phyloP scores from a whole-genome alignment of 106 monocot genomes.

The Ottelia alismoides region DNA sequence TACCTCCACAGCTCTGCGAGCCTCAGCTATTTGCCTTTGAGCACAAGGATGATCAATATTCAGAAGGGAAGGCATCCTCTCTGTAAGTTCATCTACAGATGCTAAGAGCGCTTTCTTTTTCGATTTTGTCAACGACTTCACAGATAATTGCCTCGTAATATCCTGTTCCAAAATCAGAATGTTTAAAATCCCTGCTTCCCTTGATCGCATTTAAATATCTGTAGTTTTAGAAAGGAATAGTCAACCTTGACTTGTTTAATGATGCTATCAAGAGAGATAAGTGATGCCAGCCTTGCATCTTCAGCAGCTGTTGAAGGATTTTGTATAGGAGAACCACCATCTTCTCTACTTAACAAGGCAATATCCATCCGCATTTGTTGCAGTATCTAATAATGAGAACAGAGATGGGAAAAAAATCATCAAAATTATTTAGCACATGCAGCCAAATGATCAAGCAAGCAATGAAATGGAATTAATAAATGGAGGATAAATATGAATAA shows the following conservation, averaged over 20 bases:
- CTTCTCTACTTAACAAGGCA: slow-evolving; percentile 80
- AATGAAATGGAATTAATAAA: too few relatives aligned
- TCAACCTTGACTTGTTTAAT: slow-evolving; percentile 77
- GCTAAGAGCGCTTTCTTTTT: slow-evolving; percentile 72
- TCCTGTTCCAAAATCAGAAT: slow-evolving; percentile 33
- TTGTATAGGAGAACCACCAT: slow-evolving; percentile 89
- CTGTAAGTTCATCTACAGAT: slow-evolving; percentile 62
- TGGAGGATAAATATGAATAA: too few relatives aligned
- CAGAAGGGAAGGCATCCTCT: slow-evolving; percentile 83
- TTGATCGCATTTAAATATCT: too few relatives aligned
- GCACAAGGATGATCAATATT: slow-evolving; percentile 94
- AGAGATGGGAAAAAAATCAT: background rate
- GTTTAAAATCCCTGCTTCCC: too few relatives aligned
- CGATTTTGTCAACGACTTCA: slow-evolving; percentile 45
- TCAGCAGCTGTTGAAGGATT: slow-evolving; percentile 99
- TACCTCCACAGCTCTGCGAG: slow-evolving; percentile 72
- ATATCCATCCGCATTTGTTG: slow-evolving; percentile 89
- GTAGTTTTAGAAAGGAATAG: too few relatives aligned
- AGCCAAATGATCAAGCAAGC: too few relatives aligned
- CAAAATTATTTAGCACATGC: too few relatives aligned
- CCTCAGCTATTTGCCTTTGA: slow-evolving; percentile 67
- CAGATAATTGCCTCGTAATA: slow-evolving; percentile 61
- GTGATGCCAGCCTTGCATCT: slow-evolving; percentile 95
- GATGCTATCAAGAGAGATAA: slow-evolving; percentile 85
- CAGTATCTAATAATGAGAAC: slow-evolving; percentile 48